These are phyloP conservation scores for Suillus variegatus DNA, from an alignment of 768 basidiomycete species.

Conservation along the genomic window DNA sequence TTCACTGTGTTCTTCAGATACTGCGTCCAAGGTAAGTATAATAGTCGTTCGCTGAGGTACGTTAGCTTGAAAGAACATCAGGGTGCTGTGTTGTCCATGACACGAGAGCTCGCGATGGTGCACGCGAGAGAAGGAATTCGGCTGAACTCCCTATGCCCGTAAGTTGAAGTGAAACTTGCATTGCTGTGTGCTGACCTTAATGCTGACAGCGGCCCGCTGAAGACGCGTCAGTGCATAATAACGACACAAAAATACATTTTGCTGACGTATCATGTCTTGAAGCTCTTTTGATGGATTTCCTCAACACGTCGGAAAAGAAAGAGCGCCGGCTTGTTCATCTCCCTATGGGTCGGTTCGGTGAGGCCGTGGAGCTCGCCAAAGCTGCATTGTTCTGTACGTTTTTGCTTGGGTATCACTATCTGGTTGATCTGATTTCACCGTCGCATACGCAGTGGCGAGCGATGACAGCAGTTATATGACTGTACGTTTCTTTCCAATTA, in stretches of 20 bases:
- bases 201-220: slow-evolving; percentile 78
- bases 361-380: slow-evolving; percentile 93
- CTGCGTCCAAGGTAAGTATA: slow-evolving; percentile 79
- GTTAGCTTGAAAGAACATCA: slow-evolving; percentile 30
- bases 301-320: slow-evolving; percentile 94
- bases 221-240: slow-evolving; percentile 71
- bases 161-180: slow-evolving; percentile 33
- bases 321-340: slow-evolving; percentile 88
- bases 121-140: slow-evolving; percentile 98
- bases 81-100: slow-evolving; percentile 99
- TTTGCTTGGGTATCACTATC: slow-evolving; percentile 8
- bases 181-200: slow-evolving; percentile 4
- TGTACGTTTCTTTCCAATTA: slow-evolving; percentile 44
- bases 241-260: neutral
- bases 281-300: slow-evolving; percentile 98
- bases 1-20: slow-evolving; percentile 53
- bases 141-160: slow-evolving; percentile 96
- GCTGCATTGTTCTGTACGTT: slow-evolving; percentile 89
- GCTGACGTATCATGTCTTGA: slow-evolving; percentile 4
- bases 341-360: slow-evolving; percentile 97
- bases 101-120: slow-evolving; percentile 95
- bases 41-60: neutral
- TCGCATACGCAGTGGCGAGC: slow-evolving; percentile 64
- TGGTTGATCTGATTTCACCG: slow-evolving; percentile 9
- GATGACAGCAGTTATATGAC: slow-evolving; percentile 97